Evolutionary conservation across 2,329 filamentous ascomycete genomes (phyloP).

Genomic region (Penicillium sp.): DNA sequence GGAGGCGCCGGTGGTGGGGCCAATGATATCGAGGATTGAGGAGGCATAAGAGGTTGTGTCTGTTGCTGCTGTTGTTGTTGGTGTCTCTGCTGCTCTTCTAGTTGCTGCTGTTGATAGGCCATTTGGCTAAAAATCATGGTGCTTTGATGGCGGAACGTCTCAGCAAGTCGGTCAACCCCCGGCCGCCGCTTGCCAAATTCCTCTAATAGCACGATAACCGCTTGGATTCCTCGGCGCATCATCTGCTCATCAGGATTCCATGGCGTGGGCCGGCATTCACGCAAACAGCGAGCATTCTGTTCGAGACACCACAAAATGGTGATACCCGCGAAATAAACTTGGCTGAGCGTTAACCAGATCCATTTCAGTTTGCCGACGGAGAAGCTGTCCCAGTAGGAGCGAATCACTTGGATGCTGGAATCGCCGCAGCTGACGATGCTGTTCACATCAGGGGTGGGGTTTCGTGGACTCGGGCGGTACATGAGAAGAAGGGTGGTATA

Average conservation of each 20-base stretch:
- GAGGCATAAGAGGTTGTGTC: constrained; percentile 14
- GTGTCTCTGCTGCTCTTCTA: constrained; percentile 18
- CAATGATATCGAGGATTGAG: constrained; percentile 19
- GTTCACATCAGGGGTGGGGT: constrained; percentile 37
- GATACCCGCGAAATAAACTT: constrained; percentile 41
- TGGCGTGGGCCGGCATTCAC: constrained; percentile 28
- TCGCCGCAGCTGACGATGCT: constrained; percentile 42
- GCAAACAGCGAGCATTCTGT: constrained; percentile 37
- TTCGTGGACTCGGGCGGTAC: constrained; percentile 40
- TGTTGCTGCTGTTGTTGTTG: constrained; percentile 18
- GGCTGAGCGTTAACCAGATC: constrained; percentile 43
- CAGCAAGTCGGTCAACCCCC: constrained; percentile 38
- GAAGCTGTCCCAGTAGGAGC: constrained; percentile 43
- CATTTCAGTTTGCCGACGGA: constrained; percentile 42
- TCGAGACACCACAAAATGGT: constrained; percentile 44
- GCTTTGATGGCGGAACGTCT: constrained; percentile 41
- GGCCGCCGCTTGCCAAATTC: constrained; percentile 41
- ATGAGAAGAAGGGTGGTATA: constrained; percentile 41
- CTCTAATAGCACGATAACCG: constrained; percentile 37
- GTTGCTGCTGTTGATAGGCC: constrained; percentile 35
- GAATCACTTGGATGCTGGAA: constrained; percentile 40
- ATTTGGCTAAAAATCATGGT: constrained; percentile 40
- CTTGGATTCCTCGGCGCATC: constrained; percentile 40
- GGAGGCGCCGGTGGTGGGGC: constrained; percentile 20
- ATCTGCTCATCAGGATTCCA: constrained; percentile 40